Base-by-base conservation (phyloP, 169 alveolate species). In the Plasmodium falciparum region DNA sequence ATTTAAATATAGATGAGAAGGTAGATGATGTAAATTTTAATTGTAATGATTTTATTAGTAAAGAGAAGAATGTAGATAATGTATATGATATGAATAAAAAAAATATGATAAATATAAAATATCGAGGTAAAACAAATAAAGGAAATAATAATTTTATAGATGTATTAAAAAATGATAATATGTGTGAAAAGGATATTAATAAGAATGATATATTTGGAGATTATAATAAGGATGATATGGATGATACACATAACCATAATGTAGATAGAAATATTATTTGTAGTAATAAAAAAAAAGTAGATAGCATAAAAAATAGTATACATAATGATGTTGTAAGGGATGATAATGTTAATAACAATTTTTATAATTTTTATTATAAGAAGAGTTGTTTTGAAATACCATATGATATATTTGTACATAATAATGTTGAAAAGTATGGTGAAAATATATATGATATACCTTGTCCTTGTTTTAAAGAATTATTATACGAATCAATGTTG, bases 371-470 rank as follows among this genome's bases (percentile, higher is more conserved):
- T 22, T n/a, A 83, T 59, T 70, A 71, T 59, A 83, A 83, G 39
- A 83, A 71, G 33, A 83, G 54, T 43, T 56, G 26, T 45, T 83
- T 83, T 69, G 86, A 83, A 63, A 70, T 83, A 17, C 91, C 91
- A 12, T 49, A 83, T 54, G 91, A 83, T 62, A 39, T 83, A 22
- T 83, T 33, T 63, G 89, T 93, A 39, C 73, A 73, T 45, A 88
- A 90, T 22, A 92, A 94, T 74, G 52, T 73, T 26, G 94, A 86
- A 72, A 61, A 83, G 54, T 98, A 93, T 88, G 99, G 99, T 62
- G 95, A 93, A 69, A 98, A 98, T 89, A 95, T 93, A 70, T 95
- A 97, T 88, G 98, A 97, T 43, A 95, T 98, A 17, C 99, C 99
- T 3, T 94, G 96, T 39, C 98, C 99, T 20, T 86, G 96, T 24